Evolutionary conservation across 179 eudicot species (phyloP), one percentile per base, ranked within the genome.

Genomic region (Vitellaria paradoxa): DNA sequence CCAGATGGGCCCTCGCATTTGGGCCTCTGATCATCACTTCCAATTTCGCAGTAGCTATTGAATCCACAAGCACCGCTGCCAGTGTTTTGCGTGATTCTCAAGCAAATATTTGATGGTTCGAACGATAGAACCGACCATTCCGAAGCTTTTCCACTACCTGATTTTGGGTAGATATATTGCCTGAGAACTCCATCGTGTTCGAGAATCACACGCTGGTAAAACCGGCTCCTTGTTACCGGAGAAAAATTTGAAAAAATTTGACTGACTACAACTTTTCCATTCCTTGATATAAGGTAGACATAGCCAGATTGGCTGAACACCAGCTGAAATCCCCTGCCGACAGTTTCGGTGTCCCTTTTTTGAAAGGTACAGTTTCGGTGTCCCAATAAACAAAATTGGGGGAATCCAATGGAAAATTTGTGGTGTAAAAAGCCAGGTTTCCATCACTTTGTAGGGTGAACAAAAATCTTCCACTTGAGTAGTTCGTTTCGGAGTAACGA

Each of bases 151-250:
- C 40, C 68, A 6, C 62, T 30, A 2, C 11, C 20, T 9, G 66
- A 20, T 3, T 76, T 81, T 12, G 83, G 83, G 59, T 76, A 55
- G 50, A 47, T 18, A 57, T 81, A 81, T 64, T 76, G 80, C 62
- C 75, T 49, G 13, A 81, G 15, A 81, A 81, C 84, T 11, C 84
- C 84, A 70, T 81, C 84, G 59, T 37, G 42, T 13, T 77, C 73
- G 0, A 77, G 74, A 24, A 46, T 77, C 42, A 37, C 61, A 23
- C 84, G 50, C n/a, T 76, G 80, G 52, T 81, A 81, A 57, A n/a
- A 69, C 6, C 60, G 56, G 18, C 66, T 45, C 0, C 45, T 49
- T 40, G 78, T 14, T 26, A 13, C 59, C 14, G 23, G 49, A 20
- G 21, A 42, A 42, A 42, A 42, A 1, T 42, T 47, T 5, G 66